phyloP scores from a whole-genome alignment of 1,139 yeast species.

The Hyphopichia burtonii region DNA sequence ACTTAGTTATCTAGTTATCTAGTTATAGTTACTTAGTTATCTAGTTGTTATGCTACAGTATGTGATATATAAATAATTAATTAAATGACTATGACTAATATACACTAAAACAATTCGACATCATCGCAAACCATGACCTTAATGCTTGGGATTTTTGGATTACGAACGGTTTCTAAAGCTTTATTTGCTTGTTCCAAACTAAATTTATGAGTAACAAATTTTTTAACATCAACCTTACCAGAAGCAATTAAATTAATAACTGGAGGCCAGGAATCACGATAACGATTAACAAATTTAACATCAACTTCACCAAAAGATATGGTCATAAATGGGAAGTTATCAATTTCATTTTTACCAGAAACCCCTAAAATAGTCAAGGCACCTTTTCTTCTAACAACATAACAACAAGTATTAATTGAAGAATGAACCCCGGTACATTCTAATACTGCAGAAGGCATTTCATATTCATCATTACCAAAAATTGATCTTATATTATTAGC shows the following conservation, averaged over 20 bases:
- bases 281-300: conserved; percentile 36
- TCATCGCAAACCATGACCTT: conserved; percentile 12
- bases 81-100: not conserved
- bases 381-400: conserved; percentile 33
- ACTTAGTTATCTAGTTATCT: too few species aligned
- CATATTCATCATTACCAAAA: conserved; percentile 23
- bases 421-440: conserved; percentile 32
- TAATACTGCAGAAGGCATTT: conserved; percentile 19
- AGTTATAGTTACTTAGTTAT: too few species aligned
- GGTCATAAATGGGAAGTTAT: conserved; percentile 40
- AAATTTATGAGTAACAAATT: conserved; percentile 27
- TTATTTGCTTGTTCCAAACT: conserved; percentile 23
- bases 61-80: too few species aligned
- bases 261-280: conserved; percentile 38
- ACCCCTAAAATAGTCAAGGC: conserved; percentile 33
- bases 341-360: conserved; percentile 25
- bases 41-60: too few species aligned
- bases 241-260: conserved; percentile 23
- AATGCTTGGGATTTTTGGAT: conserved; percentile 16
- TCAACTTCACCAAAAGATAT: conserved; percentile 37
- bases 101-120: conserved; percentile 6
- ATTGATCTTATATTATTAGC: conserved; percentile 25
- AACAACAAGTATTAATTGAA: conserved; percentile 28
- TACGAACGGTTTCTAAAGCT: conserved; percentile 22
- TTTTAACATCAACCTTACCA: conserved; percentile 22